Conservation (phyloP, 176 grass and related monocot species). For the Hordeum vulgare region DNA sequence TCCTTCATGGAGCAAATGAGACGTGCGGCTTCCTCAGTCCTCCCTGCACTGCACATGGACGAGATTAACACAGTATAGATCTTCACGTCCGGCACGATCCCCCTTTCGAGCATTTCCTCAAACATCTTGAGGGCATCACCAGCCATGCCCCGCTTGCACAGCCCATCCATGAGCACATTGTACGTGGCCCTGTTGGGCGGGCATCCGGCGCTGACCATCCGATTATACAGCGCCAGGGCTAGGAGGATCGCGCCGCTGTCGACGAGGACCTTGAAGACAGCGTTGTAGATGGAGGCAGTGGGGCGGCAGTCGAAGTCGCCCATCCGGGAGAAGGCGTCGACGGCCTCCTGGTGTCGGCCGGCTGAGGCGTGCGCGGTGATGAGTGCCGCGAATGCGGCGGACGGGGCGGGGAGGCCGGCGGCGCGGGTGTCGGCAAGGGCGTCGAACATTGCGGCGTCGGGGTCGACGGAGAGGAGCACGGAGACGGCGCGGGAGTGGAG, state of each 20-base stretch:
- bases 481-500: conserved; percentile 40
- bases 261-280: conserved; percentile 53
- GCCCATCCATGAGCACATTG: conserved; percentile 52
- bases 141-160: conserved; percentile 44
- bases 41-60: conserved; percentile 49
- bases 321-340: conserved; percentile 71
- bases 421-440: conserved; percentile 43
- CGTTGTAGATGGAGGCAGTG: conserved; percentile 54
- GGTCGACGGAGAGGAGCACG: conserved; percentile 29
- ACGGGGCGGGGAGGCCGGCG: conserved; percentile 9
- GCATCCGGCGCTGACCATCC: conserved; percentile 44
- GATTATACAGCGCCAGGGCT: conserved; percentile 69
- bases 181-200: conserved; percentile 42
- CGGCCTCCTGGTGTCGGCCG: conserved; percentile 42
- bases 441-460: conserved; percentile 44
- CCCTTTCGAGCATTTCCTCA: conserved; percentile 76
- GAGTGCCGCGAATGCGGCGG: conserved; percentile 52
- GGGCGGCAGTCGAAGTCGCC: conserved; percentile 59
- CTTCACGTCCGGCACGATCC: conserved; percentile 31
- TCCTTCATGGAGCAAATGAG: conserved; percentile 60
- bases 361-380: conserved; percentile 47
- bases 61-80: conserved; percentile 63
- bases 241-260: conserved; percentile 52
- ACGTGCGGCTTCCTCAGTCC: conserved; percentile 35
- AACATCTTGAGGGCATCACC: conserved; percentile 56